Percentiles rank a stretch among this genome's conserved stretches.
Evolutionary conservation across 768 basidiomycete genomes (phyloP).

Genomic region (Dentipellis sp.): DNA sequence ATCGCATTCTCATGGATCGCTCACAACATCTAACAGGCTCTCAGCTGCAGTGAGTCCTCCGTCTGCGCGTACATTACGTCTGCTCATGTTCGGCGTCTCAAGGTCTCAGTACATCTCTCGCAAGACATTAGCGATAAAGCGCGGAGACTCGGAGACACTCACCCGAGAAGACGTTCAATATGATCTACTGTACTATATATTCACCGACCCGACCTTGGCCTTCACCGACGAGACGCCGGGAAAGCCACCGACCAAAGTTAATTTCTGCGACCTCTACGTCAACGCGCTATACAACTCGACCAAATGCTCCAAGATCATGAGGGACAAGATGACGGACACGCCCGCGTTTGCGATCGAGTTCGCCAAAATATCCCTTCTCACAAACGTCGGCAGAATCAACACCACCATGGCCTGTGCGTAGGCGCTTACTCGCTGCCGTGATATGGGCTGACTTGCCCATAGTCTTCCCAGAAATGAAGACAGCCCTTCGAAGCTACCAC

Average conservation of each 20-base stretch:
- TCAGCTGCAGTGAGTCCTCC: conserved; percentile 12
- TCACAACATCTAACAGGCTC: conserved; percentile 4
- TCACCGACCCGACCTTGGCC: conserved; percentile 54
- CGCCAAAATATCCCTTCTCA: conserved; percentile 75
- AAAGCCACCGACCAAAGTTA: conserved; percentile 41
- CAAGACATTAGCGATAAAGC: conserved; percentile 72
- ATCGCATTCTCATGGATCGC: conserved; percentile 8
- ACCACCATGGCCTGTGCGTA: conserved; percentile 82
- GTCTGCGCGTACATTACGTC: conserved; percentile 23
- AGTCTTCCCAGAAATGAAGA: conserved; percentile 95
- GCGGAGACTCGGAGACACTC: conserved; percentile 74
- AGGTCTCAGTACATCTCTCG: conserved; percentile 29
- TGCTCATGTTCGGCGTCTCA: conserved; percentile 49
- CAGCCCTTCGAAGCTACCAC: conserved; percentile 81
- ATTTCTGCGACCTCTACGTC: conserved; percentile 79
- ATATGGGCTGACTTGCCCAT: conserved; percentile 7
- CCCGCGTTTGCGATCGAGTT: conserved; percentile 73
- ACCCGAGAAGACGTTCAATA: conserved; percentile 81
- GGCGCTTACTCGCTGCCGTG: conserved; percentile 5
- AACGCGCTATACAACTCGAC: conserved; percentile 71
- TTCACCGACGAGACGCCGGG: conserved; percentile 58
- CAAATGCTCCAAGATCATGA: conserved; percentile 82
- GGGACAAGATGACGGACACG: conserved; percentile 79
- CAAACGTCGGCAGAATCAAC: conserved; percentile 87
- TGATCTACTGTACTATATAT: conserved; percentile 75